Evolutionary conservation across 352 stramenopile genomes (phyloP), one percentile per base, ranked within the genome.

Genomic region (Halophytophthora batemanensis): DNA sequence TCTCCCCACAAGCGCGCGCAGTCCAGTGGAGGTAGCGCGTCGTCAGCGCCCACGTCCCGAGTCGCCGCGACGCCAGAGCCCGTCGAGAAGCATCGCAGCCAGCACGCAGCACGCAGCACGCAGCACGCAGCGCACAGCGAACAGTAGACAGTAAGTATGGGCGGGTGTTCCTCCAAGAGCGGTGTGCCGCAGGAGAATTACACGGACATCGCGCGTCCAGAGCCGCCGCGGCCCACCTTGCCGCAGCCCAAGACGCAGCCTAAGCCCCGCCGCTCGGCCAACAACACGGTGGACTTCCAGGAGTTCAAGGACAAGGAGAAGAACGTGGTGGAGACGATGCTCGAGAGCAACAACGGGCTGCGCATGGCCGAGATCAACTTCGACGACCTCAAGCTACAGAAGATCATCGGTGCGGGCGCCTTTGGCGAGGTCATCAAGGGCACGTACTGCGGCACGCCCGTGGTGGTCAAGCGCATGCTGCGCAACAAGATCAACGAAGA

Each of bases 321-420:
- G 61, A 88, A 86, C 51, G 77, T 93, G 36, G 84, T 95, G 33
- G 84, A 95, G 52, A 88, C 79, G 22, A 95, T 95, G 74, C 74
- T 95, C 25, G 80, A 91, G 61, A 91, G 75, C 69, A 93, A 92
- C 71, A 90, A 90, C 36, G 78, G 84, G 0, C 56, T 95, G 61
- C 81, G 77, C 31, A 93, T 93, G 84, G 82, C 84, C 23, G 82
- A 90, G 62, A 92, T 95, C 71, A 95, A 87, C 64, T 93, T 95
- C 53, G 71, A 91, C 53, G 85, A 95, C 53, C 69, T 95, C 41
- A 93, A 92, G 64, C 68, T 95, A 58, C 74, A 91, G 57, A 92
- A 93, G 53, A 90, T 93, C 61, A 92, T 93, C 57, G 82, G 85
- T 19, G 79, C 80, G 41, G 85, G 82, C 28, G 82, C 85, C 13